Evolutionary conservation across 2,329 filamentous ascomycete species (phyloP), one percentile per base, ranked within the genome.

Genomic region (Paracoccidioides lutzii): DNA sequence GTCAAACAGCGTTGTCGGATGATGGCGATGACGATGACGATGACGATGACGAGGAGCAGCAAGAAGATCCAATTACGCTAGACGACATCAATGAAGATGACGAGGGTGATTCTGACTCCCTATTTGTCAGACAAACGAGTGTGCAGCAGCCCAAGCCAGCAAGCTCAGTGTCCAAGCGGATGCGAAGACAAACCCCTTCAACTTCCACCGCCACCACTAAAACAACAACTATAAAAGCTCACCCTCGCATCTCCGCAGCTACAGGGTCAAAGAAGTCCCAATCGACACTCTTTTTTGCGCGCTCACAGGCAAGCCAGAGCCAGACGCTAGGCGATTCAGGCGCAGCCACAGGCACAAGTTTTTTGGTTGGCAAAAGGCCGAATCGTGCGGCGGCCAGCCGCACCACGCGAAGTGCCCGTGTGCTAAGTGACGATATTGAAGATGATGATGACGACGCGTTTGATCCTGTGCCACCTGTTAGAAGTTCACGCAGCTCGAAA

Each of bases 401-500:
- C 57, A 62, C 67, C 40, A 71, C 63, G 45, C 68, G 66, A 41
- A 65, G 62, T 22, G 57, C 65, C n/a, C 71, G 67, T 56, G 64
- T 68, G 7, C 57, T 70, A 9, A 73, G 70, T 53, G 71, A 71
- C 55, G 71, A 71, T 55, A 72, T 70, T 55, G 71, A 71, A 50
- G 70, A 71, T 57, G 66, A 71, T 54, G 70, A 73, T 38, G 71
- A 73, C 53, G 70, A 72, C 50, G 71, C 73, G n/a, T 73, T 76
- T 65, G 71, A 73, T 15, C 73, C 76, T 65, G 74, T 72, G 10
- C 40, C 73, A n/a, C 60, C 61, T 28, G 60, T 62, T 35, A 52
- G 64, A 10, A 57, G 58, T 10, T 60, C 60, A 55, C 63, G 61
- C 37, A 57, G 58, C 28, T 57, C 55, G 38, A 58, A 61, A 44